Percentiles rank a stretch among this genome's conserved stretches.
phyloP scores from a whole-genome alignment of 179 eudicot genomes.

The Silene coronaria region DNA sequence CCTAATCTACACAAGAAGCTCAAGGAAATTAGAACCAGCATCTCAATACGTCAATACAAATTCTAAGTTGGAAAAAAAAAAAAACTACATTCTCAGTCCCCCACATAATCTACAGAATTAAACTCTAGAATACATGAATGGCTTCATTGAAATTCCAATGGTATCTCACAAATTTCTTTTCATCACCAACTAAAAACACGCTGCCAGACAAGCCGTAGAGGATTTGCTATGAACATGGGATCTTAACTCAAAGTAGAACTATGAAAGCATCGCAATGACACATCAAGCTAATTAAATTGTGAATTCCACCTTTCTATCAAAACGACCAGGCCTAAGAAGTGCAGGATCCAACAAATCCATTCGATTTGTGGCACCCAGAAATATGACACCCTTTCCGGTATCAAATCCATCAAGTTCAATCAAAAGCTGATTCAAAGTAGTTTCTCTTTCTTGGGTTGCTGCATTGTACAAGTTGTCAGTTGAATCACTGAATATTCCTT shows the following conservation, averaged over 20 bases:
- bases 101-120: not conserved
- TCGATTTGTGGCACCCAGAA: slow-evolving; percentile 91
- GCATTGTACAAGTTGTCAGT: slow-evolving; percentile 62
- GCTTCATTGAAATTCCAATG: not conserved
- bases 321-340: slow-evolving; percentile 97
- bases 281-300: not conserved
- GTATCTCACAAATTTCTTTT: not conserved
- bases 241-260: not conserved
- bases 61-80: too few species aligned
- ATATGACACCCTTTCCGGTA: slow-evolving; percentile 95
- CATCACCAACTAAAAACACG: not conserved
- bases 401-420: slow-evolving; percentile 96
- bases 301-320: slow-evolving; percentile 83
- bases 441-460: slow-evolving; percentile 89
- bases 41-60: not conserved
- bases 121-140: not conserved
- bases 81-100: not conserved
- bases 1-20: slow-evolving; percentile 47
- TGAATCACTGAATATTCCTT: slow-evolving; percentile 57
- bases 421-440: slow-evolving; percentile 87
- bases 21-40: slow-evolving; percentile 10
- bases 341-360: slow-evolving; percentile 95
- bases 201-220: not conserved
- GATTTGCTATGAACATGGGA: slow-evolving; percentile 7
- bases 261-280: not conserved